Percentiles rank a stretch among this genome's conserved stretches.
phyloP scores from a whole-genome alignment of 2,329 filamentous ascomycete species.

The Aspergillus aculeatinus region DNA sequence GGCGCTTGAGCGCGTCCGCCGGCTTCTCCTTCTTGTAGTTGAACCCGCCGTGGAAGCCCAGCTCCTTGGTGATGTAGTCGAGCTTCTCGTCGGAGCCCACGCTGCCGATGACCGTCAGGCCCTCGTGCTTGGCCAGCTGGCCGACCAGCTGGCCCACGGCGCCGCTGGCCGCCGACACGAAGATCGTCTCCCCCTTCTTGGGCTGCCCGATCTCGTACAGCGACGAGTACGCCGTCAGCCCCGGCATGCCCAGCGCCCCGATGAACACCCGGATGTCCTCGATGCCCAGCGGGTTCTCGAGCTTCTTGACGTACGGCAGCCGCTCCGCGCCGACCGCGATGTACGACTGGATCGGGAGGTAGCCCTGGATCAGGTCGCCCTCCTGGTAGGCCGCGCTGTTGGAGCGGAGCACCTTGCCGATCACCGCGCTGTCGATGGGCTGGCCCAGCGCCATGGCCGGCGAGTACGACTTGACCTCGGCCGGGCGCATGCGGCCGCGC shows the following conservation, averaged over 20 bases:
- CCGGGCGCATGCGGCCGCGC: conserved; percentile 72
- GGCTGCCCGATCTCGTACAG: conserved; percentile 74
- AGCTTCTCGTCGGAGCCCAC: conserved; percentile 79
- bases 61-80: conserved; percentile 67
- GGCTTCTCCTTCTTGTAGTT: conserved; percentile 86
- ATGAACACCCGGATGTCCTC: conserved; percentile 60
- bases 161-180: conserved; percentile 75
- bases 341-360: conserved; percentile 68
- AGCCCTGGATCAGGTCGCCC: conserved; percentile 65
- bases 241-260: conserved; percentile 75
- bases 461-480: conserved; percentile 65
- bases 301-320: conserved; percentile 48
- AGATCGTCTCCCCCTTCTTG: conserved; percentile 76
- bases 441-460: conserved; percentile 61
- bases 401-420: conserved; percentile 71
- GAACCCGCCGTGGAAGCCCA: conserved; percentile 72
- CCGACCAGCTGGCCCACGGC: conserved; percentile 82
- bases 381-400: conserved; percentile 61
- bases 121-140: conserved; percentile 79
- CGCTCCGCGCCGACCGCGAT: conserved; percentile 54
- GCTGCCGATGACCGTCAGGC: conserved; percentile 74
- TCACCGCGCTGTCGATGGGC: conserved; percentile 63
- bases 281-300: conserved; percentile 64
- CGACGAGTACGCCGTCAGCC: conserved; percentile 71
- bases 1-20: conserved; percentile 63